Evolutionary conservation across 2,329 filamentous ascomycete genomes (phyloP).

Genomic region (Rutstroemia sp.): DNA sequence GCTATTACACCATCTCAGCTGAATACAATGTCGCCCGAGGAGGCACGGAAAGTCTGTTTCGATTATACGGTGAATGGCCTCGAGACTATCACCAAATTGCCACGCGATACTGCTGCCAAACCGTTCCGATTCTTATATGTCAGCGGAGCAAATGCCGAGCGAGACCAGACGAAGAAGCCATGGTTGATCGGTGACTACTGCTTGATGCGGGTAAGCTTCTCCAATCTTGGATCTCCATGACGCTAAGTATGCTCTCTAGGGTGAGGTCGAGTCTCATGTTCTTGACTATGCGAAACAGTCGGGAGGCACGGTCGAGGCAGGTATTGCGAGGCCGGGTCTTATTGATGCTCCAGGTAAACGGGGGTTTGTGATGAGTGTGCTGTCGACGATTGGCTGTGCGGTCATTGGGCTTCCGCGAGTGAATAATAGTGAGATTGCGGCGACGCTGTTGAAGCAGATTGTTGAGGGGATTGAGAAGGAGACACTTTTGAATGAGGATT

Average conservation of each 20-base stretch:
- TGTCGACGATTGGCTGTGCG: background rate
- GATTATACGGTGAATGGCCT: slow-evolving; percentile 32
- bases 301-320: slow-evolving; percentile 32
- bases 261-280: slow-evolving; percentile 38
- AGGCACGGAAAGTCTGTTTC: slow-evolving; percentile 35
- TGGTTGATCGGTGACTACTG: slow-evolving; percentile 34
- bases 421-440: slow-evolving; percentile 32
- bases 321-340: slow-evolving; percentile 37
- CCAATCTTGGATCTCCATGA: background rate
- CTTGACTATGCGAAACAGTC: slow-evolving; percentile 35
- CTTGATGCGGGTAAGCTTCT: slow-evolving; percentile 39
- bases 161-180: slow-evolving; percentile 39
- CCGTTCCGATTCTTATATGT: slow-evolving; percentile 43
- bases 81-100: slow-evolving; percentile 27
- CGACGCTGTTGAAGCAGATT: slow-evolving; percentile 36
- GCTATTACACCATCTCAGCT: slow-evolving; percentile 35
- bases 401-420: slow-evolving; percentile 31
- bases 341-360: slow-evolving; percentile 30
- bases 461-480: background rate
- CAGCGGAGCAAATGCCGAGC: slow-evolving; percentile 38
- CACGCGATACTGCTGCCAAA: slow-evolving; percentile 18
- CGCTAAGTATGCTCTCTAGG: slow-evolving; percentile 28
- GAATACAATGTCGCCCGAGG: slow-evolving; percentile 27
- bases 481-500: background rate
- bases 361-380: too few relatives aligned